Base-by-base conservation (phyloP, 1,284 basidiomycete genomes). In the Sporisorium reilianum region DNA sequence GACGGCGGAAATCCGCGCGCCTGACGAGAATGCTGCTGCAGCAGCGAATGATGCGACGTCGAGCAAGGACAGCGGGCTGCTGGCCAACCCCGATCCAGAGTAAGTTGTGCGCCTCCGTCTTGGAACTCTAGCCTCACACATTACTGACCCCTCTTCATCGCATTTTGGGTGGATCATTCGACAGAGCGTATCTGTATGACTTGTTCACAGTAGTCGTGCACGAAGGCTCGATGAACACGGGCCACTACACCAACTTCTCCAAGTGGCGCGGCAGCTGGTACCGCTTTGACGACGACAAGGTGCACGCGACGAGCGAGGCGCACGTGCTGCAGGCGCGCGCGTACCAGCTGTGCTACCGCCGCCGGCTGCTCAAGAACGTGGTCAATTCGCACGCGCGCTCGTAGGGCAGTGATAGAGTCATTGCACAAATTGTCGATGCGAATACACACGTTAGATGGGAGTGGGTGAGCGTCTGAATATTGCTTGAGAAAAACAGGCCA, bases 131-230 rank as follows among this genome's bases (percentile, higher is more conserved):
- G n/a, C n/a, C 22, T 49, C 4, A 14, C n/a, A 5, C n/a, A 16
- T 22, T 3, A 26, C 48, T 49, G 48, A 49, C 30, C n/a, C 3
- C 18, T 38, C 26, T 34, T 5, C 23, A 2, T 34, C 26, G 20
- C n/a, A 16, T 22, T 34, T 16, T 10, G 20, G 3, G 12, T 11
- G 16, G 10, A 25, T 10, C 11, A 2, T 23, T 11, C 20, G 10
- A 25, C 20, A 54, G 52, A 14, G 88, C 94, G 85, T 83, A 79
- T 50, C 56, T 79, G 6, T 97, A 97, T 84, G 93, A 97, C 80
- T 89, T 97, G 2, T 95, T 96, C 80, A 92, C 93, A 9, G 94
- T 97, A 34, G 91, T 97, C 65, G 95, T 94, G 70, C 95, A 97
- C 85, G 93, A 97, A 83, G 95, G 95, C 10, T 65, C 69, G 40